Evolutionary conservation across 2,329 filamentous ascomycete genomes (phyloP).

Genomic region (Exophiala xenobiotica): DNA sequence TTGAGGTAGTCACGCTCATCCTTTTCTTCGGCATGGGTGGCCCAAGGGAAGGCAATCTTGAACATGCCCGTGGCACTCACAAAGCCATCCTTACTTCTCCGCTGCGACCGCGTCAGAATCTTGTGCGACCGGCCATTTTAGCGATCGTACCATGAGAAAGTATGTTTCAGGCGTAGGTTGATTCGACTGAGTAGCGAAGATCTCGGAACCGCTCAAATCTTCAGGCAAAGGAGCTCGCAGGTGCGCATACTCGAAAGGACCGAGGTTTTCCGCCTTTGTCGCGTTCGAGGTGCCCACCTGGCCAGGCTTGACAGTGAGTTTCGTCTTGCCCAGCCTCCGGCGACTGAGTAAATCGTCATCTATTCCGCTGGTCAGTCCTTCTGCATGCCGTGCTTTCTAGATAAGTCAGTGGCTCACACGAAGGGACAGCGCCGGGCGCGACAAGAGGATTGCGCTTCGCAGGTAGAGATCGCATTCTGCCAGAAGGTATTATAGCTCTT

Average conservation of each 20-base stretch:
- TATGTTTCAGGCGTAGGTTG: constrained; percentile 76
- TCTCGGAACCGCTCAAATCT: constrained; percentile 81
- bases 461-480: constrained; percentile 47
- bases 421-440: constrained; percentile 42
- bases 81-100: constrained; percentile 65
- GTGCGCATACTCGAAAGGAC: constrained; percentile 93
- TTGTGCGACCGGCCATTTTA: not conserved
- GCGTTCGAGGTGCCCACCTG: constrained; percentile 69
- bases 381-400: not conserved
- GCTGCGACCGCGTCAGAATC: constrained; percentile 38
- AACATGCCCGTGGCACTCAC: constrained; percentile 69
- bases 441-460: constrained; percentile 49
- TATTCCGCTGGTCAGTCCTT: constrained; percentile 37
- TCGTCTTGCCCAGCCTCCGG: constrained; percentile 88
- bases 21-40: constrained; percentile 58
- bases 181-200: constrained; percentile 73
- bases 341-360: constrained; percentile 74
- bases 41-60: constrained; percentile 67
- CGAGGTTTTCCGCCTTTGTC: constrained; percentile 70
- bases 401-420: constrained; percentile 42
- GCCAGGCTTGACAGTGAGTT: constrained; percentile 78
- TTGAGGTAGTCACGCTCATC: constrained; percentile 74
- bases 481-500: not conserved
- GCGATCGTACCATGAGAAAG: constrained; percentile 74
- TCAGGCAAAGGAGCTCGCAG: constrained; percentile 88